phyloP scores from a whole-genome alignment of 257 asterid species.

The Hygrophila difformis region DNA sequence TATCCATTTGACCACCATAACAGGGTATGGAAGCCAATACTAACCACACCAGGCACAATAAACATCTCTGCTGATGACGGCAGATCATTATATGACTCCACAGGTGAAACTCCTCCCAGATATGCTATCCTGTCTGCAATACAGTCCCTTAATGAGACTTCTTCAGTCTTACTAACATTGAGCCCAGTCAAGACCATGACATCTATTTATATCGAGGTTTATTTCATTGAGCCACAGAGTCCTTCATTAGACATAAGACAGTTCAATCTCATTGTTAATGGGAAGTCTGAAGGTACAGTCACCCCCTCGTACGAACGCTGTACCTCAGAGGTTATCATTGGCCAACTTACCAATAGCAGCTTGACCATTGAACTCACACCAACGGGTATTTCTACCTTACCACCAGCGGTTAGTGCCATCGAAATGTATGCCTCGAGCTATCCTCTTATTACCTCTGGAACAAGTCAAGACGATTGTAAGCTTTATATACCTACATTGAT shows the following conservation, averaged over 20 bases:
- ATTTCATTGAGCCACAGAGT: slow-evolving; percentile 10
- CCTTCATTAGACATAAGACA: background rate
- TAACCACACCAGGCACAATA: background rate
- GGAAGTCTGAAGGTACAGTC: background rate
- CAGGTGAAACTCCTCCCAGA: slow-evolving; percentile 5
- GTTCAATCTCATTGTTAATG: slow-evolving; percentile 5
- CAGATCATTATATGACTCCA: background rate
- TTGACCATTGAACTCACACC: too few species aligned
- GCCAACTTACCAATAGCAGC: background rate
- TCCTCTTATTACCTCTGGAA: too few species aligned
- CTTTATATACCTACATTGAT: too few species aligned
- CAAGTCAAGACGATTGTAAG: too few species aligned
- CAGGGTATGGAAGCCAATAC: slow-evolving; percentile 14
- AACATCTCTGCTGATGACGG: slow-evolving; percentile 7
- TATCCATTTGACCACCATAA: slow-evolving; percentile 7
- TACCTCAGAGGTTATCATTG: background rate
- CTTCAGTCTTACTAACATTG: slow-evolving; percentile 2
- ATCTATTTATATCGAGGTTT: slow-evolving; percentile 7
- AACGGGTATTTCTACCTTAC: too few species aligned
- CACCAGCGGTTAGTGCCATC: background rate
- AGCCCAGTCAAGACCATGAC: background rate
- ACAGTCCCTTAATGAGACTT: slow-evolving; percentile 3
- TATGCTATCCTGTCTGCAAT: slow-evolving; percentile 4
- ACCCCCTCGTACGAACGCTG: background rate
- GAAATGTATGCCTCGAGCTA: background rate